Evolutionary conservation across 2,329 filamentous ascomycete genomes (phyloP).

Genomic region (Eutypa lata): DNA sequence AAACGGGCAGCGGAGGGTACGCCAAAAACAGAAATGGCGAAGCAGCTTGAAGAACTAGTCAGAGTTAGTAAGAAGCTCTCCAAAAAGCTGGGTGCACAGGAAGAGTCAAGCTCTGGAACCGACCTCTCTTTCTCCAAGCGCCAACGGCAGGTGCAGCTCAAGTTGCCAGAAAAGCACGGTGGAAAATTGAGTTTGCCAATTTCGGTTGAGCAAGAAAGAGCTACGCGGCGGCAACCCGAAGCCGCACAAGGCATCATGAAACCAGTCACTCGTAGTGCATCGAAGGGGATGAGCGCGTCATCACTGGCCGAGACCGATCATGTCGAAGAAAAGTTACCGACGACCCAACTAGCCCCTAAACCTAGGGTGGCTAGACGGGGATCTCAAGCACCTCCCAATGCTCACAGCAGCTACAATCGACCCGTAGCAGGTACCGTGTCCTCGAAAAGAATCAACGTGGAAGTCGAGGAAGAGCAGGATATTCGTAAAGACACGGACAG

Average conservation of each 20-base stretch:
- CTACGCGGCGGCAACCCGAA: constrained; percentile 19
- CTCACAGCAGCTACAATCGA: constrained; percentile 26
- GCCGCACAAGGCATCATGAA: constrained; percentile 27
- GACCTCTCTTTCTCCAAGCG: not conserved
- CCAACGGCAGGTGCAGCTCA: constrained; percentile 22
- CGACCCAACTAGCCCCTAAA: constrained; percentile 3
- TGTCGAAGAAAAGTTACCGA: not conserved
- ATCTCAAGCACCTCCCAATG: constrained; percentile 9
- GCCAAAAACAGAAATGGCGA: constrained; percentile 12
- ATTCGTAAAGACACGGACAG: not conserved
- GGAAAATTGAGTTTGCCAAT: constrained; percentile 14
- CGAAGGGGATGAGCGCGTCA: constrained; percentile 8
- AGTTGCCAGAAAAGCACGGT: constrained; percentile 19
- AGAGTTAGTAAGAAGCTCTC: constrained; percentile 17
- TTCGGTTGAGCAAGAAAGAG: constrained; percentile 26
- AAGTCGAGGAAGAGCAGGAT: not conserved
- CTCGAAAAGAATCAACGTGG: not conserved
- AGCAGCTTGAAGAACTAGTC: constrained; percentile 15
- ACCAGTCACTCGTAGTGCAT: constrained; percentile 8
- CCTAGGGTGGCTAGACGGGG: constrained; percentile 11
- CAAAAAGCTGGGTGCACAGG: not conserved
- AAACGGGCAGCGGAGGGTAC: constrained; percentile 14
- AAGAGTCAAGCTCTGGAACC: not conserved
- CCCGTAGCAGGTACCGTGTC: constrained; percentile 19
- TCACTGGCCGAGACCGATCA: constrained; percentile 7